Conservation (phyloP, 1,139 yeast species). For the Diutina pseudorugosa region DNA sequence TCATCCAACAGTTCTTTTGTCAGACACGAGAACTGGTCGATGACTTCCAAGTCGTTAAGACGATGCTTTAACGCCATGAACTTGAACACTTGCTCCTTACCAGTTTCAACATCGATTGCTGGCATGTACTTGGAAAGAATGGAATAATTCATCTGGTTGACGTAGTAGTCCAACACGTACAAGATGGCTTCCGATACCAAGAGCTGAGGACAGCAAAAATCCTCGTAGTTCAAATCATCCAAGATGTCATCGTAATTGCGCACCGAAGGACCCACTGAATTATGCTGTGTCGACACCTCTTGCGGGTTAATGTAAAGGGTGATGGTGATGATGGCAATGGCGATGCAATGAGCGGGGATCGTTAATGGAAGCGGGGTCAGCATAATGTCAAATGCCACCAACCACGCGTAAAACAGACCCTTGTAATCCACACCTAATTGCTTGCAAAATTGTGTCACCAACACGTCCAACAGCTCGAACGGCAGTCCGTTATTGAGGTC, state of each 20-base stretch:
- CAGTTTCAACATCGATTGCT: constrained; percentile 19
- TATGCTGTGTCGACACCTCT: constrained; percentile 15
- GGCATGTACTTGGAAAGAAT: constrained; percentile 16
- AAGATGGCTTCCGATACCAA: constrained; percentile 50
- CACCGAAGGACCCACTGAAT: constrained; percentile 26
- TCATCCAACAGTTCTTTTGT: constrained; percentile 24
- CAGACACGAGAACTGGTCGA: constrained; percentile 27
- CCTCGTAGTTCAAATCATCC: constrained; percentile 20
- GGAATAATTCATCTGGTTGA: constrained; percentile 33
- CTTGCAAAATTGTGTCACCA: constrained; percentile 57
- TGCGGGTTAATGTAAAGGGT: constrained; percentile 29
- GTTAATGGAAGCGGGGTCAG: constrained; percentile 60
- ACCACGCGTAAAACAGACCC: constrained; percentile 55
- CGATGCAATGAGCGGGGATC: constrained; percentile 72
- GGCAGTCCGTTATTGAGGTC: constrained; percentile 51
- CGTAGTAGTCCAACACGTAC: constrained; percentile 50
- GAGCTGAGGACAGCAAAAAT: constrained; percentile 35
- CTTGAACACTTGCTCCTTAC: constrained; percentile 34
- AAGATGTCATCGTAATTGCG: constrained; percentile 14
- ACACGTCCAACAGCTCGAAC: constrained; percentile 48
- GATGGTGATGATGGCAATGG: constrained; percentile 48
- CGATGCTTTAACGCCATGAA: constrained; percentile 35
- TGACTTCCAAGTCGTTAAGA: constrained; percentile 28
- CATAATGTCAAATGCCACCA: constrained; percentile 60
- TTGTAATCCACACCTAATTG: constrained; percentile 34